These are phyloP conservation scores for Mucor irregularis DNA, from an alignment of 371 early-diverging fungal genomes.

Conservation along the genomic window DNA sequence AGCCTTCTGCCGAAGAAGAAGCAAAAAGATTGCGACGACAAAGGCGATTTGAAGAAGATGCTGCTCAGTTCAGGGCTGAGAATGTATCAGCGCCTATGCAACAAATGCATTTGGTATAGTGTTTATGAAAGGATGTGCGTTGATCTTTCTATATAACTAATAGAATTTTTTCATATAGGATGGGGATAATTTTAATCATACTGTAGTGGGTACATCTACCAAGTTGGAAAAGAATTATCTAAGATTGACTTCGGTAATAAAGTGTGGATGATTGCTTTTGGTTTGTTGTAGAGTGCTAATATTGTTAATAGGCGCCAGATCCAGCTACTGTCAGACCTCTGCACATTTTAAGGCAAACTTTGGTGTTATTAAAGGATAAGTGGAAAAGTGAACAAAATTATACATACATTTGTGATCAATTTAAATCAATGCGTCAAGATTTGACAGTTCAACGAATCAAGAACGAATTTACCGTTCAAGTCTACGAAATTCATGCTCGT, in stretches of 20 bases:
- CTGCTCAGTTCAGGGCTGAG: conserved; percentile 15
- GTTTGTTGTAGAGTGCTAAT: not conserved
- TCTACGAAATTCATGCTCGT: conserved; percentile 92
- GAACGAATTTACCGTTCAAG: conserved; percentile 88
- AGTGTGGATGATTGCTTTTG: no score
- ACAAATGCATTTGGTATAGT: conserved; percentile 7
- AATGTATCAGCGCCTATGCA: conserved; percentile 9
- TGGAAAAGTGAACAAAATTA: conserved; percentile 85
- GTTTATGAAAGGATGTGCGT: no score
- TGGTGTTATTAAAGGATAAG: conserved; percentile 74
- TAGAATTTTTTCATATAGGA: conserved; percentile 38
- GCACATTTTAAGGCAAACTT: conserved; percentile 69
- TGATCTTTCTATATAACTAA: not conserved
- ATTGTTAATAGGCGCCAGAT: conserved; percentile 76
- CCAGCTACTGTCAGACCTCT: conserved; percentile 90
- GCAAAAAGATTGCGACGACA: conserved; percentile 38
- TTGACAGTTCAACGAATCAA: conserved; percentile 93
- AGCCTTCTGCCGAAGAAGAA: conserved; percentile 37
- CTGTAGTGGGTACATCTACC: conserved; percentile 87
- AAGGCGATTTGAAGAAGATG: conserved; percentile 51
- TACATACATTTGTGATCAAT: conserved; percentile 92
- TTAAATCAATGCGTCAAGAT: conserved; percentile 95
- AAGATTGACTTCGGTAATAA: conserved; percentile 79
- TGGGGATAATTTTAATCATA: conserved; percentile 74
- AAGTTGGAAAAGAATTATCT: conserved; percentile 88